phyloP scores from a whole-genome alignment of 768 basidiomycete species.

The Russula foetens region DNA sequence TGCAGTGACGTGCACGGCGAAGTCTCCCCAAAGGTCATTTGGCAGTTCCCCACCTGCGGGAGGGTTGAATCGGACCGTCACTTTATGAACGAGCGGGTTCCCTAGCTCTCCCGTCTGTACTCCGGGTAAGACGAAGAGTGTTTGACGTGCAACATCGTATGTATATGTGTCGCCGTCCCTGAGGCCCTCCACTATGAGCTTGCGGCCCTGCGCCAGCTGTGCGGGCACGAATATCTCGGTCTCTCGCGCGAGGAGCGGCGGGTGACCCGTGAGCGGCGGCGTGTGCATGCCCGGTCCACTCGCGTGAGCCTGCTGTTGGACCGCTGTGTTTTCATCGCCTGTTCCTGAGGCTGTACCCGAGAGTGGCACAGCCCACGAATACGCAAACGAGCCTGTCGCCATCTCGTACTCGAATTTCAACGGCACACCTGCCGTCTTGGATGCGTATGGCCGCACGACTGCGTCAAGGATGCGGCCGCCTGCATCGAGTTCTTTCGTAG shows the following conservation, averaged over 20 bases:
- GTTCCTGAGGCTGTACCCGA: slow-evolving; percentile 5
- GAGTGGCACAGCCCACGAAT: slow-evolving; percentile 49
- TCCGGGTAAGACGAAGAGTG: slow-evolving; percentile 53
- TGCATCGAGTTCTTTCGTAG: slow-evolving; percentile 65
- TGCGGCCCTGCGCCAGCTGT: slow-evolving; percentile 46
- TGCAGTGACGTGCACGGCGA: slow-evolving; percentile 28
- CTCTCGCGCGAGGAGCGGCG: slow-evolving; percentile 41
- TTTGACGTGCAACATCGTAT: slow-evolving; percentile 64
- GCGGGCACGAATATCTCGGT: slow-evolving; percentile 83
- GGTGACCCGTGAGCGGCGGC: slow-evolving; percentile 36
- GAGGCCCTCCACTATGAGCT: slow-evolving; percentile 52
- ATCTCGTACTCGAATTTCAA: slow-evolving; percentile 67
- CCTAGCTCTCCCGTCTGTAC: slow-evolving; percentile 36
- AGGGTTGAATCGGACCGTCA: slow-evolving; percentile 50
- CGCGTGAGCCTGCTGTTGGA: neutral
- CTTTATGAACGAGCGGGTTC: slow-evolving; percentile 32
- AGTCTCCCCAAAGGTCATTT: slow-evolving; percentile 64
- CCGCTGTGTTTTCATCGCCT: neutral
- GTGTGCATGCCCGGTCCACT: slow-evolving; percentile 23
- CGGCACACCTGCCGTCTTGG: slow-evolving; percentile 85
- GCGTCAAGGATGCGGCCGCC: slow-evolving; percentile 72
- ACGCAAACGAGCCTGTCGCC: slow-evolving; percentile 58
- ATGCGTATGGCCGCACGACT: slow-evolving; percentile 84
- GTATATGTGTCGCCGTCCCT: slow-evolving; percentile 39
- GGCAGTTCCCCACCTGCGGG: slow-evolving; percentile 45